Base-by-base conservation (phyloP, 78 protist genomes). In the Carpediemonas membranifera region DNA sequence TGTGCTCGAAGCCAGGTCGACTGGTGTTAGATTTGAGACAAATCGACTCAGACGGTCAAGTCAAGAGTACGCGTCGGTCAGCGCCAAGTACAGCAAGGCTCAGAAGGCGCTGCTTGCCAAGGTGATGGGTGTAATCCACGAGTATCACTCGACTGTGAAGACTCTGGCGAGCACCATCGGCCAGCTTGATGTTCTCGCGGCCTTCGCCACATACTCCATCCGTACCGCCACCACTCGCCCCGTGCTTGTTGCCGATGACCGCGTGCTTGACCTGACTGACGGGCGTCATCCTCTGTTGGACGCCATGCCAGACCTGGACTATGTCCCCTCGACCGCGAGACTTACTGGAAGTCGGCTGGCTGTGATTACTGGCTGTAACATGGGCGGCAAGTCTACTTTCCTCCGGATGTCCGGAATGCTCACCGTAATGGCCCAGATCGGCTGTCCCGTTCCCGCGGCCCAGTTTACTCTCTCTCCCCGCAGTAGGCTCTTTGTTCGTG, bases 341-440 rank as follows among this genome's bases (percentile, higher is more conserved):
- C 47, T 9, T 9, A 13, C 5, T 41, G 47, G 47, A 41, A 5
- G 47, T 44, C 2, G 28, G 44, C 27, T 39, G 37, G 53, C 25
- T 68, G 25, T 83, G 16, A 71, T 83, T n/a, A 83, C 83, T 0
- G 88, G 92, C 19, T 75, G 86, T 0, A 88, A 88, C 66, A 78
- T 82, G 87, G 89, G 87, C n/a, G 92, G 92, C 21, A 88, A 88
- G 71, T 35, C 61, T 54, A 78, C 87, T 0, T 84, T 75, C 34
- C 31, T 87, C 18, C 53, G 87, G 13, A 85, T 77, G 65, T 81
- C 80, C 9, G 96, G 96, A 27, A 72, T 91, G 25, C 53, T 79
- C n/a, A 76, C 77, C 1, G 67, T 92, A 11, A 66, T 96, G 85
- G 98, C 98, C 1, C 99, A 95, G 60, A 80, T 94, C n/a, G 98